phyloP scores from a whole-genome alignment of 768 basidiomycete genomes.

The Dendrothele bispora region DNA sequence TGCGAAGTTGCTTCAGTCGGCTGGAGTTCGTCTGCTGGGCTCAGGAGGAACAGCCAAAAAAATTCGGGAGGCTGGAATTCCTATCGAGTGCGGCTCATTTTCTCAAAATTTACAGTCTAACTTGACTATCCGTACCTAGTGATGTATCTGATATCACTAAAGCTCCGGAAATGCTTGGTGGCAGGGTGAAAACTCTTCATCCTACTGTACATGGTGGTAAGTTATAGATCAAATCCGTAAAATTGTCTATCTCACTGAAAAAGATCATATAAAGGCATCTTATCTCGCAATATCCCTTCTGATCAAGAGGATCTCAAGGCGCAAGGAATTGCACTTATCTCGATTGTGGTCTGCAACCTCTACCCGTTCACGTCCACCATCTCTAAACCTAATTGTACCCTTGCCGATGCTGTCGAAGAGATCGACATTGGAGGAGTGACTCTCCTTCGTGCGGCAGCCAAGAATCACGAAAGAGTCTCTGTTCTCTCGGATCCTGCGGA shows the following conservation, averaged over 20 bases:
- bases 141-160: constrained; percentile 98
- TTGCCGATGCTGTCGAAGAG: constrained; percentile 93
- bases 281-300: constrained; percentile 88
- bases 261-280: constrained; percentile 77
- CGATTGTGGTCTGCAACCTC: constrained; percentile 98
- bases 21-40: constrained; percentile 86
- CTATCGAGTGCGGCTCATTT: constrained; percentile 73
- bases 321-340: constrained; percentile 88
- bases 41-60: constrained; percentile 98
- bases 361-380: constrained; percentile 96
- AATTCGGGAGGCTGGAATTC: constrained; percentile 90
- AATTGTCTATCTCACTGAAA: constrained; percentile 7
- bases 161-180: constrained; percentile 98
- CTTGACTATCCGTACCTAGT: constrained; percentile 42
- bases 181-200: constrained; percentile 96
- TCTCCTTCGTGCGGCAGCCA: constrained; percentile 94
- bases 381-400: constrained; percentile 83
- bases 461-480: constrained; percentile 93
- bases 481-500: constrained; percentile 89
- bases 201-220: constrained; percentile 97
- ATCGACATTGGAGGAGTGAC: constrained; percentile 99
- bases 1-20: constrained; percentile 76
- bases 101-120: neutral
- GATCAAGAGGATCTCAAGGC: constrained; percentile 84
- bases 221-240: neutral